These are phyloP conservation scores for Vanderwaltozyma polyspora DNA, from an alignment of 805 yeast species.

Conservation along the genomic window DNA sequence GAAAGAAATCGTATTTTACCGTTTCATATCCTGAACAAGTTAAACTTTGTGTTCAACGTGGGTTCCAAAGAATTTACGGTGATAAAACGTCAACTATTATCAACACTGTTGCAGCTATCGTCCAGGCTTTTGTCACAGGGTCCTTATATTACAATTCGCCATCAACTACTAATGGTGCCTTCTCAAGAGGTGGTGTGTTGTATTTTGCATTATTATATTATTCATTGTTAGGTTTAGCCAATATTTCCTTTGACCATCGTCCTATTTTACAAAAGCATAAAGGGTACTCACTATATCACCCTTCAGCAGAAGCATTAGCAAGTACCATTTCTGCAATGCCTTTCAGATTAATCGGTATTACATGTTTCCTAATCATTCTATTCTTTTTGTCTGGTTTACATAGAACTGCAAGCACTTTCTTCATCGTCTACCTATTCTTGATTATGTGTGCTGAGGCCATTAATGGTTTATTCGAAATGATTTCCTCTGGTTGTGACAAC, in stretches of 20 bases:
- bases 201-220: slow-evolving; percentile 50
- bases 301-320: slow-evolving; percentile 63
- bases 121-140: slow-evolving; percentile 52
- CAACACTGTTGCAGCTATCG: slow-evolving; percentile 25
- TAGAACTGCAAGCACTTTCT: slow-evolving; percentile 42
- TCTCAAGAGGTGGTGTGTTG: slow-evolving; percentile 51
- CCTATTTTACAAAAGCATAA: slow-evolving; percentile 62
- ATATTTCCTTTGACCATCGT: slow-evolving; percentile 39
- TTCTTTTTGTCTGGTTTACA: slow-evolving; percentile 49
- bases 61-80: slow-evolving; percentile 44
- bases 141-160: slow-evolving; percentile 50
- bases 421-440: slow-evolving; percentile 36
- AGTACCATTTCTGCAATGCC: slow-evolving; percentile 53
- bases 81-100: slow-evolving; percentile 40
- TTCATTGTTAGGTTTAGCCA: slow-evolving; percentile 39
- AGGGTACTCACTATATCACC: slow-evolving; percentile 59
- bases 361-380: slow-evolving; percentile 36
- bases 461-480: slow-evolving; percentile 36
- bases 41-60: slow-evolving; percentile 37
- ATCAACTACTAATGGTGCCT: slow-evolving; percentile 42
- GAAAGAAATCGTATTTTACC: slow-evolving; percentile 18
- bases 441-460: slow-evolving; percentile 16
- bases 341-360: slow-evolving; percentile 37
- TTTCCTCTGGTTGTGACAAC: slow-evolving; percentile 39
- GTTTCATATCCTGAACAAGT: slow-evolving; percentile 35